Evolutionary conservation across 768 basidiomycete species (phyloP).

Genomic region (Naganishia vaughanmartiniae): DNA sequence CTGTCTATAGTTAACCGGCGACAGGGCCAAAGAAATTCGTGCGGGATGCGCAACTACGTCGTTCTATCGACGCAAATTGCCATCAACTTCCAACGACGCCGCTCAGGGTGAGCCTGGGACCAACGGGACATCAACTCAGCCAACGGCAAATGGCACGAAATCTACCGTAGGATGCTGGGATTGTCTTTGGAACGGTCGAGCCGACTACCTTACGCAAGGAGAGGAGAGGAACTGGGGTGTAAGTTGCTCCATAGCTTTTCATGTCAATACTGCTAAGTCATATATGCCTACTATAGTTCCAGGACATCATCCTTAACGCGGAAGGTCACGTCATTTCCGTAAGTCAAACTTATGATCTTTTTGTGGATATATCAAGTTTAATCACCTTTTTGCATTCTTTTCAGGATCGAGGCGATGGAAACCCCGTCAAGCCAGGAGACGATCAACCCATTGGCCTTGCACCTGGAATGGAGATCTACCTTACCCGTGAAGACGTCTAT

Average conservation of each 20-base stretch:
- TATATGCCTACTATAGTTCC: conserved; percentile 31
- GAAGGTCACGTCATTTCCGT: conserved; percentile 50
- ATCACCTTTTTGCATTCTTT: background rate
- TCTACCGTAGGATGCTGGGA: conserved; percentile 47
- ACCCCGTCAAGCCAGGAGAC: conserved; percentile 37
- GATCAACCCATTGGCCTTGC: conserved; percentile 44
- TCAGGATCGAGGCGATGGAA: conserved; percentile 46
- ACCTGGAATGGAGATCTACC: conserved; percentile 42
- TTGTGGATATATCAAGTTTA: background rate
- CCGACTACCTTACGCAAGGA: conserved; percentile 49
- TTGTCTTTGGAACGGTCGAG: conserved; percentile 45
- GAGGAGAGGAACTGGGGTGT: conserved; percentile 51
- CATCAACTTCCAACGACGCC: conserved; percentile 14
- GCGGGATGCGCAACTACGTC: conserved; percentile 50
- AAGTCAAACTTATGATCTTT: conserved; percentile 19
- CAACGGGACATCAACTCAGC: background rate
- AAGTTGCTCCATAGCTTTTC: conserved; percentile 16
- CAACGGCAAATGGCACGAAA: background rate
- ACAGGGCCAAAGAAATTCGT: conserved; percentile 40
- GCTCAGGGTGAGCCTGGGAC: background rate
- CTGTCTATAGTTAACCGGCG: conserved; percentile 43
- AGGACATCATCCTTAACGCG: conserved; percentile 41
- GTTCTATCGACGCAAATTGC: conserved; percentile 38
- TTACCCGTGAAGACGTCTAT: conserved; percentile 33
- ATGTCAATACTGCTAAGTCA: too few relatives aligned